Base-by-base conservation (phyloP, 2,329 filamentous ascomycete species). In the Thielaviopsis musarum region DNA sequence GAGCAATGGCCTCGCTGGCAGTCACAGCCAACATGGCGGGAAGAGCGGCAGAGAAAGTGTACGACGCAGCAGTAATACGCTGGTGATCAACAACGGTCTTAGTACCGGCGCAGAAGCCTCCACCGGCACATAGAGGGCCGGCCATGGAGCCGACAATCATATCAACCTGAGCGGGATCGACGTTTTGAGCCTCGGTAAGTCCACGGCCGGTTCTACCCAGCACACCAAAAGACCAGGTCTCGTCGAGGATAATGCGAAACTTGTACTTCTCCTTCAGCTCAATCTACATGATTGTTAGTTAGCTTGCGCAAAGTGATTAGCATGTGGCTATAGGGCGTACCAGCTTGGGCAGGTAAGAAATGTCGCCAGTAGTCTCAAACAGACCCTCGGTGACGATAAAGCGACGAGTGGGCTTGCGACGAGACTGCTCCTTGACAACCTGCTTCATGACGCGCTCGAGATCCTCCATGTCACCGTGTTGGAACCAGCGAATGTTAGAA, bases 321-420 rank as follows among this genome's bases (percentile, higher is more conserved):
- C 59, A 54, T 21, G n/a, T 45, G 19, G 62, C 49, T 51, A 21
- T 28, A 28, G 5, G 63, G 70, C 81, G 69, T 73, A 90, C 87
- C 66, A 98, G 81, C 69, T 85, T 91, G 2, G 91, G 91, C 63
- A 98, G 74, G 69, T 97, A 80, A 22, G 85, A 82, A 66, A 85
- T 82, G 69, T 96, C 91, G 57, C 93, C 93, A 22, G 87, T 80
- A 59, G 86, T 89, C 73, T 98, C 94, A 66, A 95, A 98, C 54
- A 98, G 70, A 10, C 88, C 93, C 73, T 98, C 94, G 0, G 91
- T 96, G 59, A 98, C 90, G 65, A 98, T 91, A 69, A 98, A 98
- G 52, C 93, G 79, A 66, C 93, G 80, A 1, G 93, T 98, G 65
- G 98, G 75, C 61, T 88, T 89, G 75, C 91, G 94, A 60, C 79